A percentile compares a stretch with the other conserved stretches of the same genome.
These are phyloP conservation scores for Neolentinus lepideus DNA, from an alignment of 1,284 basidiomycete genomes.

Conservation along the genomic window DNA sequence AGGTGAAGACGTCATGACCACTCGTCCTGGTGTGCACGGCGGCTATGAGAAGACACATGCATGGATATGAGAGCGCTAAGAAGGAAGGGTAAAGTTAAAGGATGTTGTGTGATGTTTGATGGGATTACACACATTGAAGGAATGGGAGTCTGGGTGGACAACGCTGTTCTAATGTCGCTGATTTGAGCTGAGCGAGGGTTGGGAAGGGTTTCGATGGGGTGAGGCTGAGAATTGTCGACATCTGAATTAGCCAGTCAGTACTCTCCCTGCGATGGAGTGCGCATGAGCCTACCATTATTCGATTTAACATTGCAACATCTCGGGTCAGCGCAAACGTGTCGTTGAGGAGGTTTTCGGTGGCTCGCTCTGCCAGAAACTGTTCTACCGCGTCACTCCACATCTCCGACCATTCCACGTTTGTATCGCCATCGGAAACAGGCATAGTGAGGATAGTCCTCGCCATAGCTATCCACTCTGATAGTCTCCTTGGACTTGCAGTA, in stretches of 20 bases:
- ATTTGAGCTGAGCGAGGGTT: slow-evolving; percentile 30
- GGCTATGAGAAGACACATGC: slow-evolving; percentile 69
- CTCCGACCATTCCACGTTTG: slow-evolving; percentile 37
- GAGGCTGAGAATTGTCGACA: slow-evolving; percentile 37
- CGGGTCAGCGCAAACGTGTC: slow-evolving; percentile 63
- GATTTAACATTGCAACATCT: slow-evolving; percentile 58
- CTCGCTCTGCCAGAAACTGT: slow-evolving; percentile 41
- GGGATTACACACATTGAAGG: slow-evolving; percentile 38
- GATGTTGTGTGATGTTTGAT: neutral
- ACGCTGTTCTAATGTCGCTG: slow-evolving; percentile 43
- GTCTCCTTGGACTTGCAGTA: slow-evolving; percentile 49
- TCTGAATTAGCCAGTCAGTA: slow-evolving; percentile 28
- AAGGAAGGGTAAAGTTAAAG: neutral
- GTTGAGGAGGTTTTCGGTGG: slow-evolving; percentile 34
- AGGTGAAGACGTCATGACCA: slow-evolving; percentile 66
- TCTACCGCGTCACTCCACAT: slow-evolving; percentile 60
- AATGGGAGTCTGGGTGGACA: slow-evolving; percentile 40
- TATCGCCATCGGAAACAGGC: slow-evolving; percentile 14
- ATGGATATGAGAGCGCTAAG: slow-evolving; percentile 61
- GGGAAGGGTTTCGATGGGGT: slow-evolving; percentile 46
- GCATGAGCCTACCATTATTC: slow-evolving; percentile 52
- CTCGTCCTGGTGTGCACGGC: slow-evolving; percentile 53
- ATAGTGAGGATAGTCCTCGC: slow-evolving; percentile 35
- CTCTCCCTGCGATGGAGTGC: neutral
- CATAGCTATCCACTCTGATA: slow-evolving; percentile 46